phyloP scores from a whole-genome alignment of 495 filamentous ascomycete species.

The Penicillium ochrochloron region DNA sequence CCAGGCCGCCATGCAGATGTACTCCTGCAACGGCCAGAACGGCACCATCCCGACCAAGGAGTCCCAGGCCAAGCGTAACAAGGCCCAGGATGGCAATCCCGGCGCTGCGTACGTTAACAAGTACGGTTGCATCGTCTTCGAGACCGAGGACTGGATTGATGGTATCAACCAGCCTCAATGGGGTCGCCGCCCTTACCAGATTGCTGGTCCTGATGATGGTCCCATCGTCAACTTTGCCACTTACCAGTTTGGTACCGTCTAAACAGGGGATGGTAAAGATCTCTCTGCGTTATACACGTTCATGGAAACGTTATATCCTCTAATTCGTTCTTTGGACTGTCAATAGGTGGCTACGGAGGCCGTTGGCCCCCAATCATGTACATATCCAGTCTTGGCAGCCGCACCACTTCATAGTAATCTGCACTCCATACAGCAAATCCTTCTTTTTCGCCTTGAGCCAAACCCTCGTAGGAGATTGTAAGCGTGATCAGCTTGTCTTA shows the following conservation, averaged over 20 bases:
- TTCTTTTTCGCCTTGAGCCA: background rate
- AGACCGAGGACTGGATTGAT: constrained; percentile 72
- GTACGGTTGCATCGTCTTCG: constrained; percentile 75
- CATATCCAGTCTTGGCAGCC: constrained; percentile 7
- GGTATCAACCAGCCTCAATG: constrained; percentile 81
- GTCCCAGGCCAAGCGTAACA: constrained; percentile 56
- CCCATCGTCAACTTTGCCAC: constrained; percentile 69
- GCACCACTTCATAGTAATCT: constrained; percentile 11
- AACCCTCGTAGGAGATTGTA: background rate
- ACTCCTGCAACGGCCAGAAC: constrained; percentile 74
- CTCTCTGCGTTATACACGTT: background rate
- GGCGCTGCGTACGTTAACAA: constrained; percentile 53
- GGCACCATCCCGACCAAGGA: constrained; percentile 60
- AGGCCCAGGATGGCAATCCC: constrained; percentile 41
- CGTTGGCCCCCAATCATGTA: constrained; percentile 5
- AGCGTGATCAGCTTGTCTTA: background rate
- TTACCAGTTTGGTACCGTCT: constrained; percentile 60
- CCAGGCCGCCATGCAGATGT: constrained; percentile 79
- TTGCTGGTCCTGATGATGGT: constrained; percentile 64
- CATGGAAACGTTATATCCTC: constrained; percentile 11
- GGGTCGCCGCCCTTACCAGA: constrained; percentile 62
- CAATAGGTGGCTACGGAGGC: constrained; percentile 7
- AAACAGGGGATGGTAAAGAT: background rate
- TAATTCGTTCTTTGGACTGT: constrained; percentile 8
- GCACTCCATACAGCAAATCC: background rate